Evolutionary conservation across 2,329 filamentous ascomycete genomes (phyloP).

Genomic region (Herpotrichia juniperi): DNA sequence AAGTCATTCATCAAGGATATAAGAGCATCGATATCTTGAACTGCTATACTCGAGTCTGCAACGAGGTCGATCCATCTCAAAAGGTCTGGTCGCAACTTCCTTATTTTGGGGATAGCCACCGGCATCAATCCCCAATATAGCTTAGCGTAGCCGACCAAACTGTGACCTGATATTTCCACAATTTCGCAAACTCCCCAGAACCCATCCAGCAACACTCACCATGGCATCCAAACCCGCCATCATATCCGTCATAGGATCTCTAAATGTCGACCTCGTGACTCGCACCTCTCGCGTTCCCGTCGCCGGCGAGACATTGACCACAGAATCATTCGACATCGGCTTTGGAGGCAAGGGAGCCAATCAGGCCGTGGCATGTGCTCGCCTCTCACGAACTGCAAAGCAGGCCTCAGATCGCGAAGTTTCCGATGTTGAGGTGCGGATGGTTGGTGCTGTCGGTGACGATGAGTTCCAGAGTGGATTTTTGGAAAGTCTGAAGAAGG

Average conservation of each 20-base stretch:
- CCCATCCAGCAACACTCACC: not conserved
- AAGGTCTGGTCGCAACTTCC: too few relatives aligned
- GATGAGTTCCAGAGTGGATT: conserved; percentile 51
- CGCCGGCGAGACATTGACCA: conserved; percentile 86
- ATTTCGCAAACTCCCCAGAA: not conserved
- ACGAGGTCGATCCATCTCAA: too few relatives aligned
- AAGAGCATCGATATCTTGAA: too few relatives aligned
- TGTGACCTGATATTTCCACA: not conserved
- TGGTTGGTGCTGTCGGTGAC: conserved; percentile 57
- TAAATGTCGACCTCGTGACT: conserved; percentile 93
- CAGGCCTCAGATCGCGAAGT: conserved; percentile 28
- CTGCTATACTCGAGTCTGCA: too few relatives aligned
- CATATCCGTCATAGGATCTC: conserved; percentile 87
- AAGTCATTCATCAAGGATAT: too few relatives aligned
- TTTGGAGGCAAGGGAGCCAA: conserved; percentile 95
- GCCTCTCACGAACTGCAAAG: conserved; percentile 68
- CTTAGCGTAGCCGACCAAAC: not conserved
- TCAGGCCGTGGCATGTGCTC: conserved; percentile 87
- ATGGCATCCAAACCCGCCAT: conserved; percentile 40
- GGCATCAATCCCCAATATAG: not conserved
- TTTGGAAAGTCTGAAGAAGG: conserved; percentile 49
- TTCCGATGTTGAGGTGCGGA: conserved; percentile 51
- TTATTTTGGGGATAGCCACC: not conserved
- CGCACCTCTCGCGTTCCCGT: conserved; percentile 82
- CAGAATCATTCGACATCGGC: conserved; percentile 77